Evolutionary conservation across 768 basidiomycete species (phyloP), one percentile per base, ranked within the genome.

Genomic region (Kwoniella dendrophila): DNA sequence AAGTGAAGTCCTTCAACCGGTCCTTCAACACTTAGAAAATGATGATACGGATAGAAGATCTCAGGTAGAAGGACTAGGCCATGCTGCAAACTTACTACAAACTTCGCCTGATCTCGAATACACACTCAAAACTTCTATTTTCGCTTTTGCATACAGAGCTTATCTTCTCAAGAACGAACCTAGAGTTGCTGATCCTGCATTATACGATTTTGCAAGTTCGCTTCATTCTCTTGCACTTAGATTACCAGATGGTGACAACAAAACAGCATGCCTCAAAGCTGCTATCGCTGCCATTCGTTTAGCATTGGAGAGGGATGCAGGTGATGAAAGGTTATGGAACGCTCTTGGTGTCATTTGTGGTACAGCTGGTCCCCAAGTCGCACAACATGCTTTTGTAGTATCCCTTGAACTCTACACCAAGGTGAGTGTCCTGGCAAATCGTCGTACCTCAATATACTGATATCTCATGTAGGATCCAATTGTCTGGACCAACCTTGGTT

Each of bases 361-460:
- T 70, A 70, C 83, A 7, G 81, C 80, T 14, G 86, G 89, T 43
- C 84, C 88, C 0, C 88, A 86, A 68, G 82, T 86, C 1, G 87
- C 91, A 2, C 95, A 99, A 78, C 92, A 98, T 80, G 89, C 91
- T 3, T 96, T 91, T 70, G 86, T 97, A 73, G 88, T 86, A 60
- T 88, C 93, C 4, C 78, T 98, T 47, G 94, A 97, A 69, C 81
- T 90, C 38, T 87, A 97, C 74, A 78, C 85, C 0, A 95, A 95
- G 83, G 91, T 90, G 64, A 48, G 81, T 78, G 6, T 51, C 32
- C 29, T 30, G n/a, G 5, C 20, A n/a, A 18, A 26, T 45, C 14
- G 4, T 18, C 41, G 30, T 8, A 20, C n/a, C 29, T 22, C 14
- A 24, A 45, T 18, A 8, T 53, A 41, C 33, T 53, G 41, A 36